phyloP scores from a whole-genome alignment of 805 yeast genomes.

The Candida nemodendra region DNA sequence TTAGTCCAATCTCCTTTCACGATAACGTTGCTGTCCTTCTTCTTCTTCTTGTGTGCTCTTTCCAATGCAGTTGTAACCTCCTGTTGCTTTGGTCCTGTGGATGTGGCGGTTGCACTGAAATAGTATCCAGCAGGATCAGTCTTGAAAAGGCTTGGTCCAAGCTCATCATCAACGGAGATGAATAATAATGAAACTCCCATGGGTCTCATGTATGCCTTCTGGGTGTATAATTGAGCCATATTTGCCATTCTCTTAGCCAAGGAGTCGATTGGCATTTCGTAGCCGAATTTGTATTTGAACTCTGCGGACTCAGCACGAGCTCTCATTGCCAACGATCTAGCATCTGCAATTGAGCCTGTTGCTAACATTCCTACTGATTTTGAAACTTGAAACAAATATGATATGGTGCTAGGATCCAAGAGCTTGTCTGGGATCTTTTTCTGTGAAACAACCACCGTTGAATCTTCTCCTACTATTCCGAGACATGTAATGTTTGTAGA shows the following conservation, averaged over 20 bases:
- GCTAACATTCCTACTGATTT: slow-evolving; percentile 83
- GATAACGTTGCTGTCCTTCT: slow-evolving; percentile 41
- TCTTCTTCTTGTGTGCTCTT: slow-evolving; percentile 75
- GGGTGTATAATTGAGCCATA: slow-evolving; percentile 91
- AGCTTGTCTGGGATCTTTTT: slow-evolving; percentile 96
- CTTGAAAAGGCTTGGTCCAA: slow-evolving; percentile 87
- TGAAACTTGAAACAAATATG: slow-evolving; percentile 82
- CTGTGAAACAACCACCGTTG: slow-evolving; percentile 86
- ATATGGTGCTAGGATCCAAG: slow-evolving; percentile 81
- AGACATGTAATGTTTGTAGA: slow-evolving; percentile 86
- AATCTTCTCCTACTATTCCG: slow-evolving; percentile 83
- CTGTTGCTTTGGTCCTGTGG: slow-evolving; percentile 97
- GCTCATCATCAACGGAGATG: slow-evolving; percentile 82
- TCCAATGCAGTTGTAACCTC: slow-evolving; percentile 89
- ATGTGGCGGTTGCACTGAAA: slow-evolving; percentile 85
- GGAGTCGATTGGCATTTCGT: slow-evolving; percentile 93
- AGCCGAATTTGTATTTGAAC: slow-evolving; percentile 90
- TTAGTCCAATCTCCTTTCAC: slow-evolving; percentile 83
- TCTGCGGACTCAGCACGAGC: slow-evolving; percentile 97
- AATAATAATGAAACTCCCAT: slow-evolving; percentile 91
- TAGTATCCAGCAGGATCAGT: slow-evolving; percentile 98
- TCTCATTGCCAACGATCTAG: slow-evolving; percentile 82
- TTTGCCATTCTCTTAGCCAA: slow-evolving; percentile 95
- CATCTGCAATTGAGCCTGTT: slow-evolving; percentile 96
- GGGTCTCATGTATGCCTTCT: slow-evolving; percentile 98